Percentiles rank a stretch among this genome's conserved stretches.
phyloP scores from a whole-genome alignment of 2,329 filamentous ascomycete species.

The Cladosporium halotolerans region DNA sequence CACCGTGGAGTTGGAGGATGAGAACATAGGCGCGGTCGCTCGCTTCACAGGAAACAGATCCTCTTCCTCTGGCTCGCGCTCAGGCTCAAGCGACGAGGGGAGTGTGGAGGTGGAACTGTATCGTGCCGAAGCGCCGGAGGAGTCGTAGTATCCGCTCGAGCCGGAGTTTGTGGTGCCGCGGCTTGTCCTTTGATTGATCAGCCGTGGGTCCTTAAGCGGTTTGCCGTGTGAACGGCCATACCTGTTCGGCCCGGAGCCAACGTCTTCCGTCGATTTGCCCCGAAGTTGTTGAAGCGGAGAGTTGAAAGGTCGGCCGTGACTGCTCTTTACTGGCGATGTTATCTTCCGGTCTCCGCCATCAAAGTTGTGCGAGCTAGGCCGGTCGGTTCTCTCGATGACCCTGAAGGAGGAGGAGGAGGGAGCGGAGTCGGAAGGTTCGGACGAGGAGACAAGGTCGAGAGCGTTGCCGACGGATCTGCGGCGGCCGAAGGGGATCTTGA shows the following conservation, averaged over 20 bases:
- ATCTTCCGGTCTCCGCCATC: slow-evolving; percentile 16
- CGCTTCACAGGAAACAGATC: slow-evolving; percentile 32
- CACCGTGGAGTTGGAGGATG: slow-evolving; percentile 37
- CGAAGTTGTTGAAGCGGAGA: slow-evolving; percentile 29
- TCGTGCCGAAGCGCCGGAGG: slow-evolving; percentile 41
- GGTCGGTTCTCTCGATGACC: slow-evolving; percentile 47
- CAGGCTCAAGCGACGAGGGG: slow-evolving; percentile 48
- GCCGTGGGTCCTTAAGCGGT: slow-evolving; percentile 20
- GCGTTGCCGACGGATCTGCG: slow-evolving; percentile 49
- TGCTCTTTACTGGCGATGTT: slow-evolving; percentile 19
- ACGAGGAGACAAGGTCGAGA: slow-evolving; percentile 31
- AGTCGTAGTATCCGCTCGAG: slow-evolving; percentile 39
- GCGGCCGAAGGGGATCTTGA: slow-evolving; percentile 46
- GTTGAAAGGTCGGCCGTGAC: slow-evolving; percentile 29
- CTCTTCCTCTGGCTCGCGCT: slow-evolving; percentile 29
- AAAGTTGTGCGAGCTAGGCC: slow-evolving; percentile 33
- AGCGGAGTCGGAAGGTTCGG: slow-evolving; percentile 15
- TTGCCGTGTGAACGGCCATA: slow-evolving; percentile 15
- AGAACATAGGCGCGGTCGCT: slow-evolving; percentile 33
- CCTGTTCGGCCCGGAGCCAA: slow-evolving; percentile 28
- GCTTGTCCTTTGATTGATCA: slow-evolving; percentile 39
- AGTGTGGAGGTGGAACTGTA: slow-evolving; percentile 51
- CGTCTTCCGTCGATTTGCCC: slow-evolving; percentile 30
- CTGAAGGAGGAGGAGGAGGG: slow-evolving; percentile 45
- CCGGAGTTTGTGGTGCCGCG: slow-evolving; percentile 44